These are phyloP conservation scores for Sisymbrium altissimum DNA, from an alignment of 345 rosid species.

Conservation along the genomic window DNA sequence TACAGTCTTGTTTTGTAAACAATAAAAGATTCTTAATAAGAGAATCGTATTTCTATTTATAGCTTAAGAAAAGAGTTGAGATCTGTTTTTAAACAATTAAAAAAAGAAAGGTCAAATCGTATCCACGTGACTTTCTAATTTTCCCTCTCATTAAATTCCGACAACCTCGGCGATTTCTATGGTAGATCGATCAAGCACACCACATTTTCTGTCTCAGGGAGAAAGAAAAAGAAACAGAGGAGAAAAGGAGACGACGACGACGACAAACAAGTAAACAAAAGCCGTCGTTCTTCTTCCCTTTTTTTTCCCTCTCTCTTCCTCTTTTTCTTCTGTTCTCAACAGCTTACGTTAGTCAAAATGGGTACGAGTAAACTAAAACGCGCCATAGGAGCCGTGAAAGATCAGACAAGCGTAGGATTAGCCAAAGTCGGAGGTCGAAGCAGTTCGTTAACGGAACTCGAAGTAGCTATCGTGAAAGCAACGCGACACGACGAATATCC, in stretches of 20 bases:
- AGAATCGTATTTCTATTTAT: slow-evolving; percentile 19
- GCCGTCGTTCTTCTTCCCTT: slow-evolving; percentile 14
- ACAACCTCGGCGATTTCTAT: slow-evolving; percentile 26
- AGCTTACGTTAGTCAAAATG: slow-evolving; percentile 15
- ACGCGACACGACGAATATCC: slow-evolving; percentile 83
- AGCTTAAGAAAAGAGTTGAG: slow-evolving; percentile 13
- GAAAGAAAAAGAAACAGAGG: slow-evolving; percentile 1
- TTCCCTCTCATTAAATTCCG: not conserved
- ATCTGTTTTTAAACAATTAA: slow-evolving; percentile 22
- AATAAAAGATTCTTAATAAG: slow-evolving; percentile 15
- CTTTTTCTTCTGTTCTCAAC: not conserved
- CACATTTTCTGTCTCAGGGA: slow-evolving; percentile 2
- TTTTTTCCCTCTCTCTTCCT: not conserved
- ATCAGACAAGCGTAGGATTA: slow-evolving; percentile 44
- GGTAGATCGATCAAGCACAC: slow-evolving; percentile 24
- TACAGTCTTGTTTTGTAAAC: slow-evolving; percentile 21
- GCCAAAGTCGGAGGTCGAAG: slow-evolving; percentile 59
- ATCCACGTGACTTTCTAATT: slow-evolving; percentile 12
- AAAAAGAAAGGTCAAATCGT: slow-evolving; percentile 7
- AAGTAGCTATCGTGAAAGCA: slow-evolving; percentile 48
- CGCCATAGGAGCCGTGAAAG: slow-evolving; percentile 47
- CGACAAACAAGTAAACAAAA: slow-evolving; percentile 28
- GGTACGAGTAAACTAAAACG: slow-evolving; percentile 33
- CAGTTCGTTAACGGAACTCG: slow-evolving; percentile 19
- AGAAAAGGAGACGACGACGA: slow-evolving; percentile 12